Evolutionary conservation across 805 yeast genomes (phyloP).

Genomic region (Metschnikowia vanudenii): DNA sequence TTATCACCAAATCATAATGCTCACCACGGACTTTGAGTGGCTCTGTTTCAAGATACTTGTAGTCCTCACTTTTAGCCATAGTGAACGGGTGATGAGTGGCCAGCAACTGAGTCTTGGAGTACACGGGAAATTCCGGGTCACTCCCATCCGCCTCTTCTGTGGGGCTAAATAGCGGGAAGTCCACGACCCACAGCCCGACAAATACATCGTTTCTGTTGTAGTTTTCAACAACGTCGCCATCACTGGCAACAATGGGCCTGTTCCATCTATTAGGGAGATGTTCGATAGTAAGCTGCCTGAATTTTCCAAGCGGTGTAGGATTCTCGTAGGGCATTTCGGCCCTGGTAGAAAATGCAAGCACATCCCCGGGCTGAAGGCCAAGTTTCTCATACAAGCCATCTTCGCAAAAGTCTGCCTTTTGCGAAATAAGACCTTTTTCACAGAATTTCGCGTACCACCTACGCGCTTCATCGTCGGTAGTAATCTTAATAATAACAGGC

Average conservation of each 20-base stretch:
- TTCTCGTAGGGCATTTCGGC: constrained; percentile 73
- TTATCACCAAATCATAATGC: constrained; percentile 90
- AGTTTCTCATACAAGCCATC: constrained; percentile 26
- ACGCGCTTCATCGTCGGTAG: constrained; percentile 34
- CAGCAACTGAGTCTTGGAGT: constrained; percentile 46
- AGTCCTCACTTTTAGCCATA: constrained; percentile 76
- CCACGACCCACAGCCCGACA: constrained; percentile 82
- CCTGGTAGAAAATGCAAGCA: constrained; percentile 78
- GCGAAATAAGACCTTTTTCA: constrained; percentile 26
- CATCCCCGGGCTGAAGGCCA: constrained; percentile 60
- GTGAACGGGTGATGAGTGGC: constrained; percentile 98
- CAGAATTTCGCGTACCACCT: constrained; percentile 45
- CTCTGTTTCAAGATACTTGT: constrained; percentile 47
- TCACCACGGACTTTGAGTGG: constrained; percentile 78
- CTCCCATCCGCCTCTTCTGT: constrained; percentile 35
- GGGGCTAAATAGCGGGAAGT: constrained; percentile 91
- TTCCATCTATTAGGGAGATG: constrained; percentile 52
- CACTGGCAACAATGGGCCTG: constrained; percentile 31
- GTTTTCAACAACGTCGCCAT: constrained; percentile 9
- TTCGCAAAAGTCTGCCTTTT: constrained; percentile 19
- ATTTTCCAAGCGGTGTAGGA: constrained; percentile 90
- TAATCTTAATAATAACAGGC: constrained; percentile 57
- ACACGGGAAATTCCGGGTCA: constrained; percentile 54
- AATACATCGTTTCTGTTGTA: constrained; percentile 36
- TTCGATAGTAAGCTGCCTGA: constrained; percentile 71